Percentiles rank a stretch among this genome's conserved stretches.
Evolutionary conservation across 352 stramenopile genomes (phyloP).

Genomic region (Pythium myriotylum): DNA sequence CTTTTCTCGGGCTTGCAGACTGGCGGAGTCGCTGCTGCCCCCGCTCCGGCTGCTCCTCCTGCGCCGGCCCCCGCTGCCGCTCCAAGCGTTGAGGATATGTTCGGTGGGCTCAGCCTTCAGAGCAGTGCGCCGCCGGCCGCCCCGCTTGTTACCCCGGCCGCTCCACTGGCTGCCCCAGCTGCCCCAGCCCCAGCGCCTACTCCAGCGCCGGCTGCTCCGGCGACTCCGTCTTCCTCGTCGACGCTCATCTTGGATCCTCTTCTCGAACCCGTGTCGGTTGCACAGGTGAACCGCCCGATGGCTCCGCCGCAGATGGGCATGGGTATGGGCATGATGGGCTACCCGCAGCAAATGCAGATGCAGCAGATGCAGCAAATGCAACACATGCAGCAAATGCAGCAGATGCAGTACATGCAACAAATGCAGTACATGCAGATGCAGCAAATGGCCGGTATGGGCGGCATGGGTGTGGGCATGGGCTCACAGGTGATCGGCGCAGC

Average conservation of each 20-base stretch:
- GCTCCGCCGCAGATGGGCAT: conserved; percentile 20
- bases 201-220: conserved; percentile 5
- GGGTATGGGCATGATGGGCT: conserved; percentile 73
- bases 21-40: conserved; percentile 7
- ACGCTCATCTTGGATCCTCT: conserved; percentile 71
- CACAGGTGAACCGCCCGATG: conserved; percentile 39
- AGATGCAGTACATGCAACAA: conserved; percentile 77
- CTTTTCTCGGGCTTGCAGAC: conserved; percentile 73
- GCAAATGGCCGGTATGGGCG: conserved; percentile 47
- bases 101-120: conserved; percentile 72
- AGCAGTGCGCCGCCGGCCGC: conserved; percentile 37
- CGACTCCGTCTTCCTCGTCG: conserved; percentile 31
- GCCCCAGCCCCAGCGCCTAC: conserved; percentile 1
- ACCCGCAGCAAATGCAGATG: conserved; percentile 77
- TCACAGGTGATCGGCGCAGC: conserved; percentile 84
- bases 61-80: conserved; percentile 7
- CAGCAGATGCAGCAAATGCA: conserved; percentile 57
- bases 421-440: conserved; percentile 83
- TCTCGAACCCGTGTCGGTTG: conserved; percentile 53
- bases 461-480: conserved; percentile 32
- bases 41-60: conserved; percentile 10
- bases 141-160: conserved; percentile 21
- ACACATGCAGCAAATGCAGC: conserved; percentile 52
- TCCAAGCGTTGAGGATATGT: conserved; percentile 57
- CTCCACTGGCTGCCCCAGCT: neutral